Evolutionary conservation across 2,329 filamentous ascomycete genomes (phyloP).

Genomic region (Rutstroemia sp.): DNA sequence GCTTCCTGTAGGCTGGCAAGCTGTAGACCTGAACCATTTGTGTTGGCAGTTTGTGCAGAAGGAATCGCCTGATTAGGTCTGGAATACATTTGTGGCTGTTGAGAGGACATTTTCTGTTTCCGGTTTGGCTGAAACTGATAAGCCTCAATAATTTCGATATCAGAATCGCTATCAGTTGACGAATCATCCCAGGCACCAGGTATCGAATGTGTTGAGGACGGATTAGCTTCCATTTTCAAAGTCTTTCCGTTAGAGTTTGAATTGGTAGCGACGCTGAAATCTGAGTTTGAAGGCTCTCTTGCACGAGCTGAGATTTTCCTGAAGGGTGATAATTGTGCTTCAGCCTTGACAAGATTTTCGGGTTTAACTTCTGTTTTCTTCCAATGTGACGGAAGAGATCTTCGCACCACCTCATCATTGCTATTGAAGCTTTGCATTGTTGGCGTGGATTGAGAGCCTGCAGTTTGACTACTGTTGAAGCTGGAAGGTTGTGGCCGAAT

Average conservation of each 20-base stretch:
- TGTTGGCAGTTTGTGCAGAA: background rate
- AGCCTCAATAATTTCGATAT: constrained; percentile 26
- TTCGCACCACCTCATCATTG: background rate
- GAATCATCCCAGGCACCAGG: constrained; percentile 21
- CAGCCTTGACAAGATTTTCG: background rate
- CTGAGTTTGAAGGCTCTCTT: background rate
- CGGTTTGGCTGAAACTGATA: constrained; percentile 24
- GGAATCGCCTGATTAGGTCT: background rate
- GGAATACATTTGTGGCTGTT: background rate
- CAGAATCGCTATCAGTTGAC: constrained; percentile 22
- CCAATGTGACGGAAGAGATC: background rate
- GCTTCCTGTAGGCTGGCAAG: constrained; percentile 11
- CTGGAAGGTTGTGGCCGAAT: constrained; percentile 11
- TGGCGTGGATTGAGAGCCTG: background rate
- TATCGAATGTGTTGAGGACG: constrained; percentile 5
- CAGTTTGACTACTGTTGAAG: background rate
- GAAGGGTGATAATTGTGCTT: background rate
- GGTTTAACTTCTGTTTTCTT: background rate
- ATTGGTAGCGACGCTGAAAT: background rate
- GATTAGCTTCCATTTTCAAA: constrained; percentile 6
- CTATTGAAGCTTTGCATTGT: background rate
- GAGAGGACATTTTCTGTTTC: constrained; percentile 7
- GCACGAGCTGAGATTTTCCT: too few relatives aligned
- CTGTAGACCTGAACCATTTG: background rate
- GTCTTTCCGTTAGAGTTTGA: background rate